Base-by-base conservation (phyloP, 1,139 yeast species). In the Nakaseomyces bracarensis region DNA sequence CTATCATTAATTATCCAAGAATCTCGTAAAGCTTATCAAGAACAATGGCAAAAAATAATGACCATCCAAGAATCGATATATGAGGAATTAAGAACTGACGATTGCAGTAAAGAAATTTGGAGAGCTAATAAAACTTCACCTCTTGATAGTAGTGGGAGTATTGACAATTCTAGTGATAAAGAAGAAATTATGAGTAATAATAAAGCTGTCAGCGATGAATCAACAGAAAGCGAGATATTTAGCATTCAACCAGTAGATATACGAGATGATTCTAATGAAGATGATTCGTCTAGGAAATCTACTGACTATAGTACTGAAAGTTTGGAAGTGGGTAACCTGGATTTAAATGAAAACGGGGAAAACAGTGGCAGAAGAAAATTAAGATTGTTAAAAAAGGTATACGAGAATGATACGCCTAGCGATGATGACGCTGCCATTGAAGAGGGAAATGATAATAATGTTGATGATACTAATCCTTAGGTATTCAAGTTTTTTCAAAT, bases 1-100 rank as follows among this genome's bases (percentile, higher is more conserved):
- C 49, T 68, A 38, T 49, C 48, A 14, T 52, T 58, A 3, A 50
- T 64, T 41, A 57, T 71, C 21, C 48, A 51, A 23, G 54, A 55
- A 23, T 53, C 65, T 2, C 56, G 69, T 31, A 55, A 53, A 19
- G 49, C 53, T 20, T 59, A 58, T 46, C 62, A 58, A 25, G 40
- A 49, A 0, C 52, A 53, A 29, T 40, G 49, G 26, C 20, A 45
- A n/a, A 46, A 50, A 21, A 38, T 55, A 28, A 41, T 45, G 4
- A 51, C 45, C 22, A 49, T 39, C 20, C 55, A 58, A 41, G 51
- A 50, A 35, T 36, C 39, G 8, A 27, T 55, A 10, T 57, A 56
- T 42, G 52, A 48, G 21, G 57, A 49, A 1, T 53, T 52, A 14
- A 48, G 54, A 15, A 49, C 44, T 2, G 10, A 29, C 16, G 30